Evolutionary conservation across 139 green algal species (phyloP), one percentile per base, ranked within the genome.

Genomic region (Yamagishiella unicocca): DNA sequence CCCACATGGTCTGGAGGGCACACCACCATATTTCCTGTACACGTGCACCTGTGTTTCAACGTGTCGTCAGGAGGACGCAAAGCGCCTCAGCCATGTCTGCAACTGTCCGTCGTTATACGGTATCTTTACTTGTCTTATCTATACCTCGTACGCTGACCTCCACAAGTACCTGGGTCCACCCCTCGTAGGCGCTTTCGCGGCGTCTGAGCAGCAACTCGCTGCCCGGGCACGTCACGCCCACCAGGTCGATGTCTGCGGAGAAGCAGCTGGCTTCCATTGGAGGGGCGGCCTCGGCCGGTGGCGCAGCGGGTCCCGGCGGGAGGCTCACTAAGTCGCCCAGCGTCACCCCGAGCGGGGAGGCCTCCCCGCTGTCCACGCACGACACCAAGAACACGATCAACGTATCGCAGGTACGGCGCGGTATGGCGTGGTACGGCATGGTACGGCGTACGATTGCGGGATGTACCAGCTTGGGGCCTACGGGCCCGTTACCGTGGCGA

Each of bases 381-480:
- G 82, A 87, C 67, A 79, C 50, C 35, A 87, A 87, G 45, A 87
- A 87, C 82, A 87, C 82, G 19, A 80, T 87, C 46, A 87, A 87
- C 66, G 82, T 87, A 2, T 66, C 58, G 58, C 82, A 72, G 67
- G 82, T 87, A 55, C 9, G 70, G 12, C 35, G 67, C 35, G 17
- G 58, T 22, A 12, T 12, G 50, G n/a, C n/a, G n/a, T n/a, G n/a
- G n/a, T n/a, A n/a, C n/a, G n/a, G n/a, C n/a, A n/a, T n/a, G n/a
- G n/a, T n/a, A n/a, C n/a, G n/a, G n/a, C n/a, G n/a, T n/a, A n/a
- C n/a, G n/a, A n/a, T n/a, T n/a, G n/a, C n/a, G n/a, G n/a, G n/a
- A n/a, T n/a, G n/a, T n/a, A n/a, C n/a, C n/a, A n/a, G n/a, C n/a
- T n/a, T n/a, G n/a, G n/a, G n/a, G n/a, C n/a, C n/a, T n/a, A n/a